Evolutionary conservation across 2,329 filamentous ascomycete species (phyloP), one percentile per base, ranked within the genome.

Genomic region (Neonectria faginata): DNA sequence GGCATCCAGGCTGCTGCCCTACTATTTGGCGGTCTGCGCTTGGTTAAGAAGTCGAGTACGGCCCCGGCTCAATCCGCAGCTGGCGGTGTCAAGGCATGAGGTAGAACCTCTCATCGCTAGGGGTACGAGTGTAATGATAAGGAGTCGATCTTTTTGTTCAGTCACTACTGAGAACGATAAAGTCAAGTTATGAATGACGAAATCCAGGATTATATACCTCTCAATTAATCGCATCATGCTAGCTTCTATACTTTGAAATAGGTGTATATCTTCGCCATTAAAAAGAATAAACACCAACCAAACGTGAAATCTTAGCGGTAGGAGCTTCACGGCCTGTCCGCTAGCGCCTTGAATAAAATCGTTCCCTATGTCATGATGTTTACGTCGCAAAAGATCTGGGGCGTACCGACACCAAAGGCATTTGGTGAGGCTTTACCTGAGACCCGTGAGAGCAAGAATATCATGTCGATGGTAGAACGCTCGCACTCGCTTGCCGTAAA

Each of bases 401-500:
- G 9, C 4, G n/a, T 14, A n/a, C 11, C 9, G 7, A 50, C 27
- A 18, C 27, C 27, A 50, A 18, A 6, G 10, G 6, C 25, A 5
- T 29, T 22, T 16, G 14, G 29, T 48, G 20, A 18, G 22, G 7
- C 12, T 33, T 73, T 60, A 79, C 51, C 71, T 67, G 42, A 79
- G 73, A 29, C 73, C 70, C 10, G 75, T 74, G 20, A 79, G 66
- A 4, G 75, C 75, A 45, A 96, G 79, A 25, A 95, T 81, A 77
- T 96, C 90, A 75, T 95, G 86, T n/a, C 89, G 85, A 68, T 92
- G 84, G 74, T 92, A 94, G 76, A 91, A 94, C 20, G 88, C 88
- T 55, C 93, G 86, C 67, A 92, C 90, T 61, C 87, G 84, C 81
- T 97, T 97, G 9, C 93, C 93, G 69, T 89, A 91, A 14, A 96